Evolutionary conservation across 2,329 filamentous ascomycete genomes (phyloP), one percentile per base, ranked within the genome.

Genomic region (Daldinia sp.): DNA sequence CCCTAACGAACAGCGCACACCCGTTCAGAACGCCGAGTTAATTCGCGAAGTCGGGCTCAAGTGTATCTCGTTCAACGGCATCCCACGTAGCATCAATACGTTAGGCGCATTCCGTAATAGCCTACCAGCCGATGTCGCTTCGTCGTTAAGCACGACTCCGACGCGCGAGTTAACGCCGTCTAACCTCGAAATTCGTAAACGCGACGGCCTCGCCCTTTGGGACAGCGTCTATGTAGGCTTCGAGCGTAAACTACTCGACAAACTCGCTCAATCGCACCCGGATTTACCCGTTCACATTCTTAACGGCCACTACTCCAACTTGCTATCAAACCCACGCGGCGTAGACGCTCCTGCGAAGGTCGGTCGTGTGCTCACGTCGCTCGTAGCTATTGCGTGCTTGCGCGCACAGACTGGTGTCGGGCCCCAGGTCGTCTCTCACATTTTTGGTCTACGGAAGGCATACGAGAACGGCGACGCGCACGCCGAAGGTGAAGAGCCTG

Each of bases 211-310:
- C 6, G 82, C 74, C 0, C 85, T 96, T 2, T 97, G 93, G 93
- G 84, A 92, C 73, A 90, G 88, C 6, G 89, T 97, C 57, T 97
- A 97, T 81, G 82, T 85, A 0, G 92, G 92, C 2, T 91, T 94
- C 73, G 89, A 92, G 76, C 82, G 82, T 13, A 94, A 94, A 80
- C 85, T 97, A 5, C 84, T 89, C 64, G 82, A 84, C 57, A 93
- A 91, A 80, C 87, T 97, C 1, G 91, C 88, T 0, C 84, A 85
- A n/a, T 89, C 90, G 10, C 93, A 97, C 77, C 93, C 93, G 0
- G 93, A 96, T 77, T 81, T 97, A 26, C 93, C 93, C 0, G 91
- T 94, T 2, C 90, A 93, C 76, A 96, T 97, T 72, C 82, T 96
- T 13, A 85, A 89, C 71, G 87, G 85, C 57, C 90, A 95, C 77